A percentile compares a stretch with the other conserved stretches of the same genome.
Evolutionary conservation across 208 protist genomes (phyloP).

Genomic region (Acanthamoeba lenticulata): DNA sequence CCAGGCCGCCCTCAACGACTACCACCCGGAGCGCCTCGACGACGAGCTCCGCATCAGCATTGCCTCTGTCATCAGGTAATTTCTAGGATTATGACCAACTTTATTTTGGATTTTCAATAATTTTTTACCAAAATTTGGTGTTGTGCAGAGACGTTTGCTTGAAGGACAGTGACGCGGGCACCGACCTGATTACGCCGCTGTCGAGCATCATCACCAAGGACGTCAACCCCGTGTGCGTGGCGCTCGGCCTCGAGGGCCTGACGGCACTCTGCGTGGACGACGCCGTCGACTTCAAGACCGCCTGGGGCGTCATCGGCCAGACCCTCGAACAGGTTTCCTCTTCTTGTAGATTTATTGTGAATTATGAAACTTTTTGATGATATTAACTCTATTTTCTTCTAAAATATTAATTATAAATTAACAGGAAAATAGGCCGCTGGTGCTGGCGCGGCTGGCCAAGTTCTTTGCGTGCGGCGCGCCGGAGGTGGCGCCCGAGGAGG

Average conservation of each 20-base stretch:
- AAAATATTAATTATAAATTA: not conserved
- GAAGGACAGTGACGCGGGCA: conserved; percentile 3
- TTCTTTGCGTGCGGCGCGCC: conserved; percentile 47
- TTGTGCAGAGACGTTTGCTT: conserved; percentile 6
- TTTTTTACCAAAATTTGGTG: not conserved
- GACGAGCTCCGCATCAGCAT: conserved; percentile 17
- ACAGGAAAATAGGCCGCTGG: not conserved
- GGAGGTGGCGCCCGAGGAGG: conserved; percentile 7
- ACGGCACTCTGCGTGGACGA: conserved; percentile 48
- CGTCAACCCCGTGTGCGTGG: not conserved
- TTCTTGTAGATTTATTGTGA: not conserved
- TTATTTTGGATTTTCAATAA: too few relatives aligned
- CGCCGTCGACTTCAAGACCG: conserved; percentile 52
- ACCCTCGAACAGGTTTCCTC: not conserved
- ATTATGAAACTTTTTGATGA: not conserved
- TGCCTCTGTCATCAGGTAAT: not conserved
- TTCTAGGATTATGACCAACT: too few relatives aligned
- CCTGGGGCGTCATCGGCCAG: conserved; percentile 40
- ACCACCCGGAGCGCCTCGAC: not conserved
- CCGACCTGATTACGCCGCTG: conserved; percentile 31
- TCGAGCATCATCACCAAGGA: conserved; percentile 53
- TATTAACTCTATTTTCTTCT: not conserved
- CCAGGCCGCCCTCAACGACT: not conserved
- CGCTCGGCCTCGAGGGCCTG: conserved; percentile 21
- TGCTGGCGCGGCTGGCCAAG: conserved; percentile 2